Evolutionary conservation across 768 basidiomycete species (phyloP), one percentile per base, ranked within the genome.

Genomic region (Mycena pura): DNA sequence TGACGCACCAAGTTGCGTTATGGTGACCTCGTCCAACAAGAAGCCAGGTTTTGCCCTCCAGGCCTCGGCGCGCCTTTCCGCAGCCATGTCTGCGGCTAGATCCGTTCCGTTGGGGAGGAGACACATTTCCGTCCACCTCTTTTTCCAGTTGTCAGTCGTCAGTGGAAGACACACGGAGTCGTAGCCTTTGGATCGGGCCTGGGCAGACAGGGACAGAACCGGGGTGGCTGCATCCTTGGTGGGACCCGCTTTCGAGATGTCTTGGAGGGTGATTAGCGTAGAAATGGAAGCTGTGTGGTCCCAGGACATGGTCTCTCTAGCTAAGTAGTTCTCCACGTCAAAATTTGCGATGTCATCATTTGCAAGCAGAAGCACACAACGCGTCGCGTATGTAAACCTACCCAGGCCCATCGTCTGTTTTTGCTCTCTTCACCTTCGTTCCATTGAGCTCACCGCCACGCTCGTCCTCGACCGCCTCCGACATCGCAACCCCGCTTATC

Each of bases 61-160:
- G 15, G 78, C 77, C 76, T 99, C 97, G 2, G 95, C 93, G 32
- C 78, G 81, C 70, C 78, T 80, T 69, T 90, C 87, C 10, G 83
- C 80, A 31, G 70, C 77, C 56, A 75, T 72, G 29, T 78, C 73
- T 36, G 69, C 74, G 43, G 76, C 73, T 62, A 83, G 74, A 46
- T 78, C 74, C 64, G 77, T 67, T 1, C 78, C 77, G 14, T 80
- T 74, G 2, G 86, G 81, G 57, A 91, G 74, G 63, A 94, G 78
- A 75, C 97, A 99, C 86, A 99, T 93, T 53, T 86, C 79, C 65
- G 84, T 82, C 96, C 97, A 99, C 55, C 97, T 80, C 63, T 85
- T 81, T 68, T 85, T 87, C 97, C 97, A 99, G 44, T 83, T 84
- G 17, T 82, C 82, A 55, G 91, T 96, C 22, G 96, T 95, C n/a